Evolutionary conservation across 352 stramenopile genomes (phyloP).

Genomic region (Phytophthora pistaciae): DNA sequence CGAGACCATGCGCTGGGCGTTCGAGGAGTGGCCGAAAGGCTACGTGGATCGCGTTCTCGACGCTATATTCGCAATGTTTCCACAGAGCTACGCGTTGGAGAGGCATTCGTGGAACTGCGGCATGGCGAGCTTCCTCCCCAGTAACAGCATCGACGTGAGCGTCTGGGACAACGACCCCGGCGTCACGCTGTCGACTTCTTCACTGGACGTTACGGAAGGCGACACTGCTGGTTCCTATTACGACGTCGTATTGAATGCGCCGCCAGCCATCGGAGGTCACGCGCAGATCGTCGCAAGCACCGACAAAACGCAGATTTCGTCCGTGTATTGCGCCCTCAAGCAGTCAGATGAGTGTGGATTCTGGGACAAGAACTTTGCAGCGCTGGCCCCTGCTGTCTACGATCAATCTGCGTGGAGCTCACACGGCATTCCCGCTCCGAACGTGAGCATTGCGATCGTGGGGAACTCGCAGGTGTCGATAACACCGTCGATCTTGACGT

Average conservation of each 20-base stretch:
- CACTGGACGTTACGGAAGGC: constrained; percentile 50
- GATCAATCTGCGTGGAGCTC: constrained; percentile 19
- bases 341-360: constrained; percentile 59
- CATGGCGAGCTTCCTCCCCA: constrained; percentile 48
- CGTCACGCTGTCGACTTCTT: constrained; percentile 59
- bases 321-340: constrained; percentile 38
- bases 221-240: constrained; percentile 37
- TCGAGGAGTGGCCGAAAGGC: constrained; percentile 61
- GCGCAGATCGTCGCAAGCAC: constrained; percentile 9
- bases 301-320: constrained; percentile 11
- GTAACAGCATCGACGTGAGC: constrained; percentile 58
- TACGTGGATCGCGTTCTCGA: constrained; percentile 58
- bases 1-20: constrained; percentile 67
- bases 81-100: constrained; percentile 39
- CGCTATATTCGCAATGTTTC: constrained; percentile 62
- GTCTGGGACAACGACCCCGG: constrained; percentile 86
- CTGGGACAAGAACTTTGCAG: constrained; percentile 45
- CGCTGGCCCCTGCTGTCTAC: constrained; percentile 47
- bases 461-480: constrained; percentile 58
- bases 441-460: constrained; percentile 71
- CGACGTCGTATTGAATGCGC: constrained; percentile 73
- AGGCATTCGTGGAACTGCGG: constrained; percentile 80
- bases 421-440: constrained; percentile 13
- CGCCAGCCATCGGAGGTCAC: constrained; percentile 36
- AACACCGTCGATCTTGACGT: constrained; percentile 67